Evolutionary conservation across 805 yeast species (phyloP).

Genomic region (Komagataella ulmi): DNA sequence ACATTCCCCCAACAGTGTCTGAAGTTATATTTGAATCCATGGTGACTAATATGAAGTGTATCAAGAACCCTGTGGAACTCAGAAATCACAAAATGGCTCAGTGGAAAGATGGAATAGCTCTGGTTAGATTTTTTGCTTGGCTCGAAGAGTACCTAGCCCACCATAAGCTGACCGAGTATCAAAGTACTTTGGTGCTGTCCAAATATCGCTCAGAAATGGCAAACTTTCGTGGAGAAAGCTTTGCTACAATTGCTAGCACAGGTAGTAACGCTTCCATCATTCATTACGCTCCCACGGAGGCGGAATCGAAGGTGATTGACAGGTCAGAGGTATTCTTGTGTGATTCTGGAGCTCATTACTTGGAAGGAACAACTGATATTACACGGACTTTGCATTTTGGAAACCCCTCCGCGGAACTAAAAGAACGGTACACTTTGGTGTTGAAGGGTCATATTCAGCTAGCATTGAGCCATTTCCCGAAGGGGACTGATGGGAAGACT

Average conservation of each 20-base stretch:
- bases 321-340: conserved; percentile 39
- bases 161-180: conserved; percentile 46
- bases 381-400: conserved; percentile 48
- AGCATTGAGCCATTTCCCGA: conserved; percentile 37
- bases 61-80: conserved; percentile 35
- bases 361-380: conserved; percentile 54
- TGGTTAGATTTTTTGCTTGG: conserved; percentile 43
- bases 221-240: conserved; percentile 50
- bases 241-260: conserved; percentile 61
- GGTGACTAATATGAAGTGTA: conserved; percentile 35
- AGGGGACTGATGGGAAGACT: conserved; percentile 37
- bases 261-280: conserved; percentile 71
- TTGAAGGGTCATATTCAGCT: conserved; percentile 44
- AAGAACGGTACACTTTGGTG: conserved; percentile 39
- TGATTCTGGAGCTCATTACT: conserved; percentile 49
- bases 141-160: conserved; percentile 33
- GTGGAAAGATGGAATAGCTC: conserved; percentile 45
- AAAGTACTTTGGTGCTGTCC: conserved; percentile 47
- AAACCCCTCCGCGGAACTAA: conserved; percentile 30
- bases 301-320: conserved; percentile 30
- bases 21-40: conserved; percentile 30
- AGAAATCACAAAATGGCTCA: conserved; percentile 39
- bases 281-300: conserved; percentile 50
- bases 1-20: conserved; percentile 1
- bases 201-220: conserved; percentile 39